Conservation (phyloP, 2,329 filamentous ascomycete species). For the Kalmusia sp. region DNA sequence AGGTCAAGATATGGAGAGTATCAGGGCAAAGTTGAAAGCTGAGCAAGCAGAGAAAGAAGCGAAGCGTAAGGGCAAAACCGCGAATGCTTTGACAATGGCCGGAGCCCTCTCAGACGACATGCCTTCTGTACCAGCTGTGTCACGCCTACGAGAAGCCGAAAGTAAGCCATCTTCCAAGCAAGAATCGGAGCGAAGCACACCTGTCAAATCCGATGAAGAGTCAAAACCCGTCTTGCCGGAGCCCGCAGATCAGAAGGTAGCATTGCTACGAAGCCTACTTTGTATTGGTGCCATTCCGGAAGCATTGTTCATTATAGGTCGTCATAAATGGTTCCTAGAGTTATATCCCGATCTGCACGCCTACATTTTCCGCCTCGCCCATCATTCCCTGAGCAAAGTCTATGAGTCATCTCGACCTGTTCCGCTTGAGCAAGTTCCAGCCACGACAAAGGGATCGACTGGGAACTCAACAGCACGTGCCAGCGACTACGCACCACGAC, state of each 20-base stretch:
- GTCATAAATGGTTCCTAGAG: conserved; percentile 91
- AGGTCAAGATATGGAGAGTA: conserved; percentile 82
- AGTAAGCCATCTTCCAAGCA: conserved; percentile 54
- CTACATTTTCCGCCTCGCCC: conserved; percentile 82
- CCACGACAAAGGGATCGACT: conserved; percentile 46
- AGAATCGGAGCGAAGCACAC: conserved; percentile 53
- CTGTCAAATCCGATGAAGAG: conserved; percentile 49
- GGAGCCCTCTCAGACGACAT: conserved; percentile 88
- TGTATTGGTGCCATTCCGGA: conserved; percentile 93
- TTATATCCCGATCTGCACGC: conserved; percentile 81
- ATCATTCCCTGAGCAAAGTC: conserved; percentile 81
- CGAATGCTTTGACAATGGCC: conserved; percentile 87
- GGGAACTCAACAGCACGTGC: conserved; percentile 68
- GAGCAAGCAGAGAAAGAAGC: conserved; percentile 80
- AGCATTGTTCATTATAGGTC: conserved; percentile 87
- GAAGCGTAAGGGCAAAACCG: conserved; percentile 69
- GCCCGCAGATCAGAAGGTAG: conserved; percentile 85
- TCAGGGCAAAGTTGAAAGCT: conserved; percentile 64
- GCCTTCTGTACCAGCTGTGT: conserved; percentile 53
- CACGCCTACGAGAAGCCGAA: conserved; percentile 61
- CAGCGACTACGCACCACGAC: conserved; percentile 65
- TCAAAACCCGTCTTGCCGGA: conserved; percentile 67
- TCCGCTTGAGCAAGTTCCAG: conserved; percentile 51
- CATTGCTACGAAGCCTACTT: conserved; percentile 82
- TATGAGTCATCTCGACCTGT: conserved; percentile 62